Evolutionary conservation across 2,329 filamentous ascomycete species (phyloP).

Genomic region (Dactylella cylindrospora): DNA sequence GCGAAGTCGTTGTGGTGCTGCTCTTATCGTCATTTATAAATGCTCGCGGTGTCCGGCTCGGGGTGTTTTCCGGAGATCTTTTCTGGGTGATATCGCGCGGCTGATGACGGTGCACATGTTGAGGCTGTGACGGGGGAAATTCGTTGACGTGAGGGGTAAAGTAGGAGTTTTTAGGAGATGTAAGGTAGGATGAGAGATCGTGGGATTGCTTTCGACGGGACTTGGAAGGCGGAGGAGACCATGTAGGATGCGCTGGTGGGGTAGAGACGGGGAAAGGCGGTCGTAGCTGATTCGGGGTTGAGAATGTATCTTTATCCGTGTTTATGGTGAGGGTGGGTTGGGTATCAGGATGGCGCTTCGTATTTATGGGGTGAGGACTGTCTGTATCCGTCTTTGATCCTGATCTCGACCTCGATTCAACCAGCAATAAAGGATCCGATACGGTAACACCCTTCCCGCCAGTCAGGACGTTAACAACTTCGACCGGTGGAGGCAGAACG

Average conservation of each 20-base stretch:
- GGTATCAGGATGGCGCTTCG: too few species aligned
- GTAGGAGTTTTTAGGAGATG: slow-evolving; percentile 46
- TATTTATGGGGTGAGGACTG: too few species aligned
- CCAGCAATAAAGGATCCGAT: too few species aligned
- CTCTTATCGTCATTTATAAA: slow-evolving; percentile 7
- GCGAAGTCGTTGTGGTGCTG: slow-evolving; percentile 42
- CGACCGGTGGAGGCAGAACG: slow-evolving; percentile 48
- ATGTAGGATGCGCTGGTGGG: slow-evolving; percentile 20
- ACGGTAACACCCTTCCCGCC: too few species aligned
- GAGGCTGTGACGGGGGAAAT: slow-evolving; percentile 20
- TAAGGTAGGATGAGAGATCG: slow-evolving; percentile 45
- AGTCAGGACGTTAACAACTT: slow-evolving; percentile 16
- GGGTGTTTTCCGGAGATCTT: slow-evolving; percentile 45
- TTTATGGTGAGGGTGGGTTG: not conserved
- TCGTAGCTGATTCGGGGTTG: slow-evolving; percentile 6
- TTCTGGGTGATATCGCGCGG: slow-evolving; percentile 46
- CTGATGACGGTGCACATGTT: slow-evolving; percentile 23
- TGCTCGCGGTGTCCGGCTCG: slow-evolving; percentile 45
- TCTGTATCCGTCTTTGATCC: too few species aligned
- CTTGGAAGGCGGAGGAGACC: slow-evolving; percentile 22
- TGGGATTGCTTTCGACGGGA: slow-evolving; percentile 36
- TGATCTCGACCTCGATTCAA: too few species aligned
- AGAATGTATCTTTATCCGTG: slow-evolving; percentile 9
- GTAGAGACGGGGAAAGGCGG: slow-evolving; percentile 20
- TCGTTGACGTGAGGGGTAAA: slow-evolving; percentile 41